A percentile compares a stretch with the other conserved stretches of the same genome.
Conservation (phyloP, 2,329 filamentous ascomycete genomes). For the Microsporum audouinii region DNA sequence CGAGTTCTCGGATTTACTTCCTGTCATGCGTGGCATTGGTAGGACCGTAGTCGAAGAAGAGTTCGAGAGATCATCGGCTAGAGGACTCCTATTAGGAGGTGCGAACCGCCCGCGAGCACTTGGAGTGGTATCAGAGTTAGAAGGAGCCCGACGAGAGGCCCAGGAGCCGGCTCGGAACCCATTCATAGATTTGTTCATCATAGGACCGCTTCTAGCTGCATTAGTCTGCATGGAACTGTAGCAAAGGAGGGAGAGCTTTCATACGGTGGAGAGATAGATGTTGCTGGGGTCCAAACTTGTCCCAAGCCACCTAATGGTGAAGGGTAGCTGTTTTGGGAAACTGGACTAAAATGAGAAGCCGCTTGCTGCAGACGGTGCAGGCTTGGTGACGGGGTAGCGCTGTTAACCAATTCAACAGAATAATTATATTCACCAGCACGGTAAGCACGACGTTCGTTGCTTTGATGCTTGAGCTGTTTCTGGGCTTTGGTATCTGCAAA, state of each 20-base stretch:
- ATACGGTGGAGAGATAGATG: conserved; percentile 39
- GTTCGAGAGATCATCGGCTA: conserved; percentile 25
- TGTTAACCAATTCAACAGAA: conserved; percentile 37
- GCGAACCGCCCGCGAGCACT: conserved; percentile 23
- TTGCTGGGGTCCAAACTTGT: conserved; percentile 37
- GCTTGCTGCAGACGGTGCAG: conserved; percentile 32
- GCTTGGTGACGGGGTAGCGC: conserved; percentile 34
- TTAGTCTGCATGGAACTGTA: conserved; percentile 18
- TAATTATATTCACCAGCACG: conserved; percentile 87
- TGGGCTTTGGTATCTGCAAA: conserved; percentile 95
- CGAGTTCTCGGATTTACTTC: conserved; percentile 27
- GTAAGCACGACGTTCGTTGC: conserved; percentile 87
- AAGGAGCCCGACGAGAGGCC: conserved; percentile 28
- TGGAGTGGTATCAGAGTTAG: conserved; percentile 31
- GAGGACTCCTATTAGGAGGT: conserved; percentile 19
- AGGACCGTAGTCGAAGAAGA: conserved; percentile 28
- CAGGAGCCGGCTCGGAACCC: conserved; percentile 28
- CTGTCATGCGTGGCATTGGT: conserved; percentile 21
- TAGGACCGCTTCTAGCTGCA: conserved; percentile 24
- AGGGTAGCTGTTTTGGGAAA: conserved; percentile 32
- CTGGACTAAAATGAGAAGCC: conserved; percentile 32
- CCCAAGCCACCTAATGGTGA: conserved; percentile 32
- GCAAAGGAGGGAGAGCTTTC: conserved; percentile 16
- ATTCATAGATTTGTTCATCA: conserved; percentile 29
- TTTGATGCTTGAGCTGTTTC: conserved; percentile 93